These are phyloP conservation scores for Fusarium drepaniforme DNA, from an alignment of 2,329 filamentous ascomycete species.

Conservation along the genomic window DNA sequence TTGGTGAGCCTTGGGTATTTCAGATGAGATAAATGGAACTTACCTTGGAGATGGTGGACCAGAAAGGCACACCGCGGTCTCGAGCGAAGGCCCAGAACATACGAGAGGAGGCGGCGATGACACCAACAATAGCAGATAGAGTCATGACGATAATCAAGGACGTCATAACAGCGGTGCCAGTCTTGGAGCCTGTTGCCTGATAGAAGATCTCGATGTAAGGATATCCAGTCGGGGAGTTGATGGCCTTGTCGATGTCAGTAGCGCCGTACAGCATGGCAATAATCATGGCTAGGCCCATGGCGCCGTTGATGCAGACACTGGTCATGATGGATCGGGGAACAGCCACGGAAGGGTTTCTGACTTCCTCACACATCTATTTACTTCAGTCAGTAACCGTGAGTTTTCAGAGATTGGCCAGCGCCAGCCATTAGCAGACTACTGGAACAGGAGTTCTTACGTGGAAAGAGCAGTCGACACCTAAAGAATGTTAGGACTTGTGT, in stretches of 20 bases:
- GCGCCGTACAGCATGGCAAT: slow-evolving; percentile 42
- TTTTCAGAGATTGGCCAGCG: rapidly evolving
- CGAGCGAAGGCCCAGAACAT: slow-evolving; percentile 42
- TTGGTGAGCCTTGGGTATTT: neutral
- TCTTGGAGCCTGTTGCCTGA: slow-evolving; percentile 37
- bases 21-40: rapidly evolving
- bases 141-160: slow-evolving; percentile 40
- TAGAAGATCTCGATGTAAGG: slow-evolving; percentile 42
- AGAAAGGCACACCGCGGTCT: slow-evolving; percentile 38
- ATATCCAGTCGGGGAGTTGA: slow-evolving; percentile 35
- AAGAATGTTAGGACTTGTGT: neutral
- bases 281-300: slow-evolving; percentile 37
- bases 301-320: slow-evolving; percentile 35
- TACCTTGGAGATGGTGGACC: slow-evolving; percentile 30
- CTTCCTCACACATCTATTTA: slow-evolving; percentile 39
- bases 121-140: slow-evolving; percentile 36
- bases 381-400: neutral
- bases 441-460: slow-evolving; percentile 23
- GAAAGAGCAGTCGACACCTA: slow-evolving; percentile 42
- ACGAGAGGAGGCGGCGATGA: slow-evolving; percentile 40
- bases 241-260: slow-evolving; percentile 38
- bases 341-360: slow-evolving; percentile 35
- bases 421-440: no score
- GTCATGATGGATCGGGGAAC: slow-evolving; percentile 41
- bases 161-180: slow-evolving; percentile 33